Evolutionary conservation across 805 yeast species (phyloP).

Genomic region (Lipomyces starkeyi): DNA sequence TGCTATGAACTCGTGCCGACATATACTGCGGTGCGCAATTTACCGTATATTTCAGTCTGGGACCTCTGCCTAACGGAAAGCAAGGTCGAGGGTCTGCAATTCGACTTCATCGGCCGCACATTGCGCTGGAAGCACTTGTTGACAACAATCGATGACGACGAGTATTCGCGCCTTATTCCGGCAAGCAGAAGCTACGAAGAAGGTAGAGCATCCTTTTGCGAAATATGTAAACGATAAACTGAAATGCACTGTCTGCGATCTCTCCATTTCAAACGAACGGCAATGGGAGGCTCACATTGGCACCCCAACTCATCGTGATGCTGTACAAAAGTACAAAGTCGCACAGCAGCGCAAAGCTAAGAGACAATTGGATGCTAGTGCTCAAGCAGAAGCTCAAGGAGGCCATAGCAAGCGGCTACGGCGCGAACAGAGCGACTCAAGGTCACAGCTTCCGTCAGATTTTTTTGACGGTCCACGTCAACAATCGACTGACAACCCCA

Average conservation of each 20-base stretch:
- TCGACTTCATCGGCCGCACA: neutral
- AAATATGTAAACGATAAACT: constrained; percentile 16
- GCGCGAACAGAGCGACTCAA: neutral
- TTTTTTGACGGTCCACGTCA: constrained; percentile 9
- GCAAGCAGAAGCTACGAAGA: neutral
- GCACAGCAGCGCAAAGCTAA: constrained; percentile 27
- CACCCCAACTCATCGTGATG: constrained; percentile 23
- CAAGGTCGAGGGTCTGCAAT: neutral
- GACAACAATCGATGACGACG: neutral
- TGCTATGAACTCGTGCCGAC: neutral
- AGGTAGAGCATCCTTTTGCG: constrained; percentile 23
- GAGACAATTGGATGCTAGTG: constrained; percentile 15
- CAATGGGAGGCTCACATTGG: constrained; percentile 29
- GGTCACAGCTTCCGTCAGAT: neutral
- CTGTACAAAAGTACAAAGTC: constrained; percentile 15
- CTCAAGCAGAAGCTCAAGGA: constrained; percentile 4
- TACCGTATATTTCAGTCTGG: neutral
- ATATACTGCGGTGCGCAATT: neutral
- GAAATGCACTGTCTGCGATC: constrained; percentile 25
- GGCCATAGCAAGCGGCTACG: neutral
- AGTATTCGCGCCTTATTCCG: constrained; percentile 12
- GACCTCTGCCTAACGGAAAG: neutral
- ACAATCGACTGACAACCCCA: neutral
- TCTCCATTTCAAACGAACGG: constrained; percentile 13
- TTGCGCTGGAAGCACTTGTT: neutral